Evolutionary conservation across 208 protist genomes (phyloP).

Genomic region (Leishmania major): DNA sequence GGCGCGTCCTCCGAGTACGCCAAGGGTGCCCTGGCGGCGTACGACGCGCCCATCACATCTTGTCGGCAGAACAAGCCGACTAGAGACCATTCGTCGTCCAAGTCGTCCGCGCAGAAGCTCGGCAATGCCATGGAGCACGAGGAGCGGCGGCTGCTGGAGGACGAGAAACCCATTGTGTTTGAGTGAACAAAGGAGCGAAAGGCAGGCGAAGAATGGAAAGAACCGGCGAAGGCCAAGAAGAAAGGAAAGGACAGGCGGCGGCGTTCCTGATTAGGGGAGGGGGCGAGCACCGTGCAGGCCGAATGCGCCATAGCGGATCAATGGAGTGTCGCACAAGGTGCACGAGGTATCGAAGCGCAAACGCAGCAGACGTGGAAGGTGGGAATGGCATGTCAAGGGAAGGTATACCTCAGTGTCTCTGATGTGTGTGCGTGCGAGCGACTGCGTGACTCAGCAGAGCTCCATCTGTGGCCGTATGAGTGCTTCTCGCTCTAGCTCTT

Average conservation of each 20-base stretch:
- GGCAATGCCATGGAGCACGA: conserved; percentile 21
- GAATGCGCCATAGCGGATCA: background rate
- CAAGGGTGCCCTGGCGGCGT: conserved; percentile 7
- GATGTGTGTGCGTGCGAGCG: background rate
- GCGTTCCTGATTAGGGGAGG: background rate
- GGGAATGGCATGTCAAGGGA: background rate
- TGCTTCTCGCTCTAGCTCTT: background rate
- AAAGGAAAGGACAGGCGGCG: background rate
- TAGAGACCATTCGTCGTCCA: conserved; percentile 2
- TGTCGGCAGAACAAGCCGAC: conserved; percentile 3
- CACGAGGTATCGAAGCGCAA: background rate
- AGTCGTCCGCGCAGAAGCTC: conserved; percentile 8
- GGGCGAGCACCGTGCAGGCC: background rate
- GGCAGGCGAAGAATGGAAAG: background rate
- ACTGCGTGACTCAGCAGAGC: background rate
- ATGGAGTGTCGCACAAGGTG: background rate
- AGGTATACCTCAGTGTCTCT: background rate
- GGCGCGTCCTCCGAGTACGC: background rate
- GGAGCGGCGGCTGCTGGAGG: conserved; percentile 27
- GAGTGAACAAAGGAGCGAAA: conserved; percentile 11
- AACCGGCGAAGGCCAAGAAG: background rate
- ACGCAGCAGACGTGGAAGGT: background rate
- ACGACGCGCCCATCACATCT: background rate
- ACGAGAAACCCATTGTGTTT: conserved; percentile 39
- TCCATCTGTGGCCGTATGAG: background rate